Base-by-base conservation (phyloP, 2,329 filamentous ascomycete genomes). In the Pseudogymnoascus sp. region DNA sequence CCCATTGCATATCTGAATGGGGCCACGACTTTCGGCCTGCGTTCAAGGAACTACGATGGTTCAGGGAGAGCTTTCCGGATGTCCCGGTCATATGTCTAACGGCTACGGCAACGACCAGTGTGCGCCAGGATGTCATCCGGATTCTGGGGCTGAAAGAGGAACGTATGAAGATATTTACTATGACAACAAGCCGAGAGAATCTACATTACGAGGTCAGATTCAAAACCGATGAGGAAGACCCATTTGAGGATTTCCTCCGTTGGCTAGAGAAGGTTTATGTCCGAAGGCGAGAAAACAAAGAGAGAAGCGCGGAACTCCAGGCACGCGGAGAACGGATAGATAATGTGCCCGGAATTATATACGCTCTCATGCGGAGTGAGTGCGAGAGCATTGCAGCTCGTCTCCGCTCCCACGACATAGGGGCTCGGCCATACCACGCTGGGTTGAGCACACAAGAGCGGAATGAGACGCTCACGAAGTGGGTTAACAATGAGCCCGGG, bases 1-100 rank as follows among this genome's bases (percentile, higher is more conserved):
- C 93, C 1, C 93, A 97, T 75, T 97, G 93, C 74, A 96, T 97
- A 69, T 96, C 91, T 23, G 93, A 97, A 86, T 97, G 93, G 93
- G 93, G 93, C 1, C 93, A 97, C 74, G 93, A 97, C 75, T 97
- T 97, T 73, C 88, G 93, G n/a, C 90, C 88, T 37, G 90, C 92
- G 64, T 97, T 96, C 76, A 92, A 95, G 72, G 84, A 88, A 19
- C 82, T 97, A 6, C 88, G 85, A 1, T 97, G 91, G 86, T 95
- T 97, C 78, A 88, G 90, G 68, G 82, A 85, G 59, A 86, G 86
- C 5, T 92, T 95, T 67, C 90, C 92, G 0, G 83, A 89, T 63
- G 90, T 97, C 0, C 93, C 93, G 4, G 89, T 97, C 66, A 96
- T 95, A 75, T 96, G 92, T 67, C 83, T 96, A 13, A 97, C 93